Evolutionary conservation across 768 basidiomycete species (phyloP), one percentile per base, ranked within the genome.

Genomic region (Suillus sp.): DNA sequence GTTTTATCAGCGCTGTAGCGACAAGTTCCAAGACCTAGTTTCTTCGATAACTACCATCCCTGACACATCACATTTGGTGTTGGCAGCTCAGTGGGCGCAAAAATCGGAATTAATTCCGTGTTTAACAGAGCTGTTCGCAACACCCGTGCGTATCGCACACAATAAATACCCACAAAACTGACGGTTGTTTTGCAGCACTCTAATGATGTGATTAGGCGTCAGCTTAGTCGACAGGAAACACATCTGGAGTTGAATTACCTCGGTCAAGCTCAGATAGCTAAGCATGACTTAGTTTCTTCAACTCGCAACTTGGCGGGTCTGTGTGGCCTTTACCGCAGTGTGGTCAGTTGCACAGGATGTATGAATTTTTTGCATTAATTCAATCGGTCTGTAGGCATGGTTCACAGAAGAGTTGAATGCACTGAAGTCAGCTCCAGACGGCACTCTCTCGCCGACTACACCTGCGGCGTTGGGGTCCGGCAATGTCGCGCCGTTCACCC

Each of bases 1-100:
- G 74, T 97, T 96, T 72, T 97, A 98, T 70, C 94, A 97, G 72
- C 86, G 91, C 32, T 98, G 95, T 68, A 94, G 92, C 67, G 90
- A 95, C 70, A 84, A 88, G 43, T 97, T 93, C 73, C 90, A 94
- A 65, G 84, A 86, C 70, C 78, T 92, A 38, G 88, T 91, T 14
- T 80, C 85, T 3, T 66, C 75, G 2, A 67, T 70, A 30, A 69
- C 75, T 25, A 69, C 72, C 38, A 67, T 66, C 20, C 47, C 70
- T 18, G 78, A 76, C 63, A 72, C 84, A 59, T 59, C 65, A 34
- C 75, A 78, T 54, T 67, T 91, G 27, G 79, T 84, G n/a, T 71
- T 89, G 54, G 81, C 88, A 61, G 85, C 91, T 55, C 82, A 89
- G 55, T 97, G 94, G 95, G 91, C 94, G 1, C 95, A 96, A 72